Conservation (phyloP, 2,329 filamentous ascomycete genomes). For the Amphichorda felina region DNA sequence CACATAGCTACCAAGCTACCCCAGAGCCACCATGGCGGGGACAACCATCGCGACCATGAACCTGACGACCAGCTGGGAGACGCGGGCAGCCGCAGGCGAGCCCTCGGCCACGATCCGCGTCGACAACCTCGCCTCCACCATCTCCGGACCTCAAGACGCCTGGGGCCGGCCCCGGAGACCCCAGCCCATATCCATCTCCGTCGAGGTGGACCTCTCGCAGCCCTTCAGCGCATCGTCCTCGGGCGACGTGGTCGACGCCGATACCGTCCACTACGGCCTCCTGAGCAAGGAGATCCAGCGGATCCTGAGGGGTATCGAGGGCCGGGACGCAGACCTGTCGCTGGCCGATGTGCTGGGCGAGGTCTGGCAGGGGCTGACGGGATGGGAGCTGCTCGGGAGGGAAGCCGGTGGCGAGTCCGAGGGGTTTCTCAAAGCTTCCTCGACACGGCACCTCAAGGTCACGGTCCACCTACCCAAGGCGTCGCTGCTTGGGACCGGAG, state of each 20-base stretch:
- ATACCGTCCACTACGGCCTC: slow-evolving; percentile 65
- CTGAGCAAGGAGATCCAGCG: slow-evolving; percentile 54
- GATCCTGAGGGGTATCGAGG: slow-evolving; percentile 20
- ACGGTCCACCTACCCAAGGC: slow-evolving; percentile 54
- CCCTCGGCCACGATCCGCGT: slow-evolving; percentile 41
- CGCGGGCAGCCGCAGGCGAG: slow-evolving; percentile 13
- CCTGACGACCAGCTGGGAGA: slow-evolving; percentile 11
- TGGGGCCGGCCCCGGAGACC: slow-evolving; percentile 49
- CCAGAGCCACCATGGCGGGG: no score
- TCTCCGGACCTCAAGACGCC: slow-evolving; percentile 50
- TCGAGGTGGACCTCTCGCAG: slow-evolving; percentile 41
- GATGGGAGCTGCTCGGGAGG: slow-evolving; percentile 6
- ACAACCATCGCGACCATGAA: neutral
- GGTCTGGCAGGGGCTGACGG: slow-evolving; percentile 20
- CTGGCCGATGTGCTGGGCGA: slow-evolving; percentile 16
- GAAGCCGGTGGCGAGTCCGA: slow-evolving; percentile 2
- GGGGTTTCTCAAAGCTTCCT: slow-evolving; percentile 17
- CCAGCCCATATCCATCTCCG: slow-evolving; percentile 52
- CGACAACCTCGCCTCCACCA: slow-evolving; percentile 45
- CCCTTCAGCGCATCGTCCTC: slow-evolving; percentile 46
- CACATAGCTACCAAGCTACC: no score
- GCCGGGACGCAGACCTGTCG: neutral
- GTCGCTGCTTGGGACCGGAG: slow-evolving; percentile 50
- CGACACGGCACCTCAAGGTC: slow-evolving; percentile 35
- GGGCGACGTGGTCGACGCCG: slow-evolving; percentile 48